phyloP scores from a whole-genome alignment of 805 yeast species.

The Candida nanaspora region DNA sequence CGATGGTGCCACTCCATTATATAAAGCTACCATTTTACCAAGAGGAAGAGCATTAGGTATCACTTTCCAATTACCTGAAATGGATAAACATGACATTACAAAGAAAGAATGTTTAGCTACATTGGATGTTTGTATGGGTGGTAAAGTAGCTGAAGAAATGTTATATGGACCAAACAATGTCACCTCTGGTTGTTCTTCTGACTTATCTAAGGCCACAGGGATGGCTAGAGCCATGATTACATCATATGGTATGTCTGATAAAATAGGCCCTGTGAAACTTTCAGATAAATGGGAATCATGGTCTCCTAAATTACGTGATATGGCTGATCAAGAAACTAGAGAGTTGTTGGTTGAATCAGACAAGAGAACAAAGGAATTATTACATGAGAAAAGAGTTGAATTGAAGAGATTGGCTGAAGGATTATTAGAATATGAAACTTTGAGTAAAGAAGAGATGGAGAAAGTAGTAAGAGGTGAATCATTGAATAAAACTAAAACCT shows the following conservation, averaged over 20 bases:
- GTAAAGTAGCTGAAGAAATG: conserved; percentile 94
- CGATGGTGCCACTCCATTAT: conserved; percentile 88
- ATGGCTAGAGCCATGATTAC: conserved; percentile 97
- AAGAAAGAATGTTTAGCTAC: conserved; percentile 84
- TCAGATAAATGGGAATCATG: conserved; percentile 92
- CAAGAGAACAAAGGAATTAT: conserved; percentile 64
- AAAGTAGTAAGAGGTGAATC: conserved; percentile 75
- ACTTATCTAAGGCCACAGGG: conserved; percentile 79
- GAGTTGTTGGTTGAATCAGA: conserved; percentile 69
- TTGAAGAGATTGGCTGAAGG: conserved; percentile 88
- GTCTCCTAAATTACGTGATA: conserved; percentile 82
- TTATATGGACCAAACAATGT: conserved; percentile 87
- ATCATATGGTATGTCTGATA: conserved; percentile 91
- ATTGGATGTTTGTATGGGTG: conserved; percentile 98
- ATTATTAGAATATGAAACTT: conserved; percentile 88
- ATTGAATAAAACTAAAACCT: conserved; percentile 57
- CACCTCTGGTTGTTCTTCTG: conserved; percentile 93
- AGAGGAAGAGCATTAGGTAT: conserved; percentile 96
- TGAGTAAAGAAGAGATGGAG: conserved; percentile 86
- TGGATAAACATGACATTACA: conserved; percentile 95
- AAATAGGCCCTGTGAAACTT: conserved; percentile 85
- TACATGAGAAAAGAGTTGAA: conserved; percentile 57
- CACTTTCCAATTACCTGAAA: conserved; percentile 95
- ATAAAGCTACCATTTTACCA: conserved; percentile 95
- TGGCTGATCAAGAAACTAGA: conserved; percentile 91